Base-by-base conservation (phyloP, 2,329 filamentous ascomycete genomes). In the Botrytis elliptica region DNA sequence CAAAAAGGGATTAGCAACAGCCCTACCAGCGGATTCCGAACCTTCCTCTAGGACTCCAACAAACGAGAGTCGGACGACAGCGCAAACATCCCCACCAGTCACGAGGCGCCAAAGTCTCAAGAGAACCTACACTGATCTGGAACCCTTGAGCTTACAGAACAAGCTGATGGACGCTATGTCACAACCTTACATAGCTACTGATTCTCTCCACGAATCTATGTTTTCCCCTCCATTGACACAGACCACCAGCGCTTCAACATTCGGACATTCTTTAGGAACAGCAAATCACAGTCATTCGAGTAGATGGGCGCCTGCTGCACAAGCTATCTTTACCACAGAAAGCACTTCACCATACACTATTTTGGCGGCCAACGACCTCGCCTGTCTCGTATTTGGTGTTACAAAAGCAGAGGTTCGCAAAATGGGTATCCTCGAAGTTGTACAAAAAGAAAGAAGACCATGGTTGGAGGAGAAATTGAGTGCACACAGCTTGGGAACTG, bases 271-370 rank as follows among this genome's bases (percentile, higher is more conserved):
- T 67, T 46, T 88, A 2, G 86, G 85, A 18, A 85, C 91, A 25
- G 85, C 88, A 16, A 88, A 93, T n/a, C 95, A 98, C 82, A 92
- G 92, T 14, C 95, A 98, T 83, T 92, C 93, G 74, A 96, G 93
- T 79, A 90, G 96, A 82, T 97, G 94, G 90, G 91, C 93, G 22
- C 94, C 94, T 12, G 93, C 94, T 60, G 93, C 95, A 8, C 96
- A 99, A 82, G 96, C 96, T 71, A 98, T 99, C 73, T 99, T 99
- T 81, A 97, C 95, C 12, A 99, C 96, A n/a, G 93, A 97, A 82
- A 88, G 93, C 22, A 90, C 92, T 76, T 89, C 93, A 14, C 96
- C 95, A 4, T 99, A 94, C 93, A 99, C 95, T 1, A 98, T 99
- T 74, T 88, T 98, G 71, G 93, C 96, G 4, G 96, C 96, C 68